Evolutionary conservation across 345 rosid species (phyloP), one percentile per base, ranked within the genome.

Genomic region (Turritis glabra): DNA sequence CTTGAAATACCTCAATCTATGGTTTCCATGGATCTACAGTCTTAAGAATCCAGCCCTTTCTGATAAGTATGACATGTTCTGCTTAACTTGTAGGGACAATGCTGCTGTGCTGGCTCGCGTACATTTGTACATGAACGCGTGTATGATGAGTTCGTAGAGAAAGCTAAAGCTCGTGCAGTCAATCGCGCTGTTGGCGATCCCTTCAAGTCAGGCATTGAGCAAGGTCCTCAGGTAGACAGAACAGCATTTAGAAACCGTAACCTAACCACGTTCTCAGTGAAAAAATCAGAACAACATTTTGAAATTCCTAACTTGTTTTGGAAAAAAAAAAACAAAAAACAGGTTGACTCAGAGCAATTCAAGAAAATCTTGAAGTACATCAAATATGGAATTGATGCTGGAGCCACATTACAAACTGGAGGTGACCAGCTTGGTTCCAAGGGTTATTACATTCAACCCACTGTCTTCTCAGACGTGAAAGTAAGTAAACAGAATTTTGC

Each of bases 31-130:
- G 26, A 26, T 47, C 33, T 43, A 52, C 46, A 26, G 27, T 40
- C 56, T 55, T 30, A 32, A 55, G 9, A 7, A 64, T 33, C 35
- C 13, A 21, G 7, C 1, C 26, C 6, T 54, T 30, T 12, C 15
- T 75, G 62, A 26, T 14, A 14, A 6, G 17, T 26, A 67, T 60
- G 35, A 63, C 27, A 18, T 54, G 12, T 52, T 67, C 8, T 53
- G 40, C 35, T 9, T 54, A 32, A 77, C 61, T 57, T 79, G 46
- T 73, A 93, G 98, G 98, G 98, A 56, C 98, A 94, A 82, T 90
- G 97, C 80, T 94, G 98, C 47, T 84, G 89, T 68, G 93, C 98
- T 62, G 98, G 98, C 22, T 94, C 98, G 19, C 98, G 98, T 55
- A 94, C 98, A 15, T 94, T 48, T 72, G 98, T 94, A 50, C 98